These are phyloP conservation scores for Nicotiana noctiflora DNA, from an alignment of 257 asterid genomes.

Conservation along the genomic window DNA sequence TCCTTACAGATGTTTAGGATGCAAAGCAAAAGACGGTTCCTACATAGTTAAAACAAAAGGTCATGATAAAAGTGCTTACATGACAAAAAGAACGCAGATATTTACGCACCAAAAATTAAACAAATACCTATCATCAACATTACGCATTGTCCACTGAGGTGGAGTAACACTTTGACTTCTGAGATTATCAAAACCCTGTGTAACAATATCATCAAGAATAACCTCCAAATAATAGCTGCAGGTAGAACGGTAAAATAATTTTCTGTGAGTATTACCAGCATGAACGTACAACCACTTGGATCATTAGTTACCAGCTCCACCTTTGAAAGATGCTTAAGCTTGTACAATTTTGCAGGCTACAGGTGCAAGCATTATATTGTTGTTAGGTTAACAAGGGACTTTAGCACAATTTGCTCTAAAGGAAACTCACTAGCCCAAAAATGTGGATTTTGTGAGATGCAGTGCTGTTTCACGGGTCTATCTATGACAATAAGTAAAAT, in stretches of 20 bases:
- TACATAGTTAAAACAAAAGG: conserved; percentile 19
- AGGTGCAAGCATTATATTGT: conserved; percentile 11
- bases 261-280: conserved; percentile 47
- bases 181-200: conserved; percentile 94
- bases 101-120: not conserved
- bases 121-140: conserved; percentile 79
- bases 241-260: not conserved
- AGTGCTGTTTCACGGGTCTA: not conserved
- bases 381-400: conserved; percentile 16
- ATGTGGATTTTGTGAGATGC: not conserved
- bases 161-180: conserved; percentile 94
- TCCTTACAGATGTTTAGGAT: conserved; percentile 84
- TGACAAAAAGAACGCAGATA: not conserved
- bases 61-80: conserved; percentile 2
- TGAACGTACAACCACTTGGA: conserved; percentile 98
- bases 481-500: not conserved
- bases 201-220: conserved; percentile 16
- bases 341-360: conserved; percentile 86
- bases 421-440: not conserved
- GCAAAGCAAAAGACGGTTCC: conserved; percentile 85
- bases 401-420: not conserved
- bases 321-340: conserved; percentile 94
- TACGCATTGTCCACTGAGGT: conserved; percentile 99
- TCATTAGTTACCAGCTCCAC: conserved; percentile 86
- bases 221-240: conserved; percentile 2